Conservation (phyloP, 371 early-diverging fungal genomes). For the Parasitella parasitica region DNA sequence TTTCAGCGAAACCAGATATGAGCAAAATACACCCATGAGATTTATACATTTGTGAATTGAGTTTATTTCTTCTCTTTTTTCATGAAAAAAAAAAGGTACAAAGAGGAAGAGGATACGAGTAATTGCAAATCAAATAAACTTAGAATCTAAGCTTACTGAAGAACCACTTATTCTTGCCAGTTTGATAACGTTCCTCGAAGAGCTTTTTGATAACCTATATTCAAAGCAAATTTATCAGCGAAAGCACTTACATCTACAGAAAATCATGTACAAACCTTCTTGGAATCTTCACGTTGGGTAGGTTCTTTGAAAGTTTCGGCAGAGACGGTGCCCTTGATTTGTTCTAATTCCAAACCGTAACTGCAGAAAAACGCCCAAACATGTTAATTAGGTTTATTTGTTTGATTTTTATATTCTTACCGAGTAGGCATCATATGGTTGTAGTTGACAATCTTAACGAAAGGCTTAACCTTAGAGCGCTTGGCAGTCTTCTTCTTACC, state of each 20-base stretch:
- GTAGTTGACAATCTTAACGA: slow-evolving; percentile 98
- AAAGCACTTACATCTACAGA: neutral
- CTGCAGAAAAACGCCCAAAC: slow-evolving; percentile 19
- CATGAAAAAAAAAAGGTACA: neutral
- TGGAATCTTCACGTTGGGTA: slow-evolving; percentile 85
- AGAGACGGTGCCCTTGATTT: slow-evolving; percentile 85
- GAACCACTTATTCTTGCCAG: slow-evolving; percentile 99
- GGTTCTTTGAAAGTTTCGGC: slow-evolving; percentile 93
- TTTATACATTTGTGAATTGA: neutral
- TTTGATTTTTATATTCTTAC: no score
- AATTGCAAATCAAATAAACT: slow-evolving; percentile 26
- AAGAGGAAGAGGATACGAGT: neutral
- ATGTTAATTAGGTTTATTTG: no score
- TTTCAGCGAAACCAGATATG: neutral
- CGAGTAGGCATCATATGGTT: slow-evolving; percentile 99
- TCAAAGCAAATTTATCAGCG: neutral
- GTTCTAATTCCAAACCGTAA: slow-evolving; percentile 84
- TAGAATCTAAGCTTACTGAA: slow-evolving; percentile 98
- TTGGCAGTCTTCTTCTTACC: slow-evolving; percentile 92
- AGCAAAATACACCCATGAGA: neutral
- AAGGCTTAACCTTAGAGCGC: slow-evolving; percentile 96
- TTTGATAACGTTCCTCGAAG: slow-evolving; percentile 92
- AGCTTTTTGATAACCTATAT: slow-evolving; percentile 81
- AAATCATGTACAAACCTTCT: slow-evolving; percentile 56
- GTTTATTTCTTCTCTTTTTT: neutral